A percentile compares a stretch with the other conserved stretches of the same genome.
These are phyloP conservation scores for Coemansia sp. DNA, from an alignment of 371 early-diverging fungal genomes.

Conservation along the genomic window DNA sequence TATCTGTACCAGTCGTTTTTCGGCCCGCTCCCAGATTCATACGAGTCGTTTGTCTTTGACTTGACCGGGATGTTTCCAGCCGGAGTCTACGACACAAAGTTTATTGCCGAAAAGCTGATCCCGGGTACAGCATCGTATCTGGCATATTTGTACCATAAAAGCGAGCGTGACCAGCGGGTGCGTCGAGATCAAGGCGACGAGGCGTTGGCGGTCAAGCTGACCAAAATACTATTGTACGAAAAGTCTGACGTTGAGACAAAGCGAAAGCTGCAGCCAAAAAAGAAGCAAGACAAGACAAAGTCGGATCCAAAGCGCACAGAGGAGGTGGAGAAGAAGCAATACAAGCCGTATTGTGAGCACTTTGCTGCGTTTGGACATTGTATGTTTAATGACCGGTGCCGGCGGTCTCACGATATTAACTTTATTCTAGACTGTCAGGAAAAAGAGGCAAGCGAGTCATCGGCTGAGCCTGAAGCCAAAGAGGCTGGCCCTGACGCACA, in stretches of 20 bases:
- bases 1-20: conserved; percentile 86
- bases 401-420: conserved; percentile 74
- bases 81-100: conserved; percentile 89
- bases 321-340: neutral
- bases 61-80: conserved; percentile 74
- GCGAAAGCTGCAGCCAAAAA: neutral
- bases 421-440: conserved; percentile 73
- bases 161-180: conserved; percentile 45
- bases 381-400: conserved; percentile 59
- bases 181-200: conserved; percentile 1
- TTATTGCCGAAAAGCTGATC: conserved; percentile 64
- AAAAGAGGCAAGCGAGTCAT: conserved; percentile 2
- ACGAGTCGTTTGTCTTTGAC: conserved; percentile 71
- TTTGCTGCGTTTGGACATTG: conserved; percentile 79
- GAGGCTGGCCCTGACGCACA: neutral
- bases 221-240: neutral
- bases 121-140: conserved; percentile 69
- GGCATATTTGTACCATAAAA: conserved; percentile 77
- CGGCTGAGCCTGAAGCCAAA: neutral
- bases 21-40: conserved; percentile 64
- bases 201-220: conserved; percentile 21
- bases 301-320: conserved; percentile 6
- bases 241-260: neutral
- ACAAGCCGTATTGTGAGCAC: conserved; percentile 59
- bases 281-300: neutral